Evolutionary conservation across 192 early-diverging fungal species (phyloP).

Genomic region (Backusella circina): DNA sequence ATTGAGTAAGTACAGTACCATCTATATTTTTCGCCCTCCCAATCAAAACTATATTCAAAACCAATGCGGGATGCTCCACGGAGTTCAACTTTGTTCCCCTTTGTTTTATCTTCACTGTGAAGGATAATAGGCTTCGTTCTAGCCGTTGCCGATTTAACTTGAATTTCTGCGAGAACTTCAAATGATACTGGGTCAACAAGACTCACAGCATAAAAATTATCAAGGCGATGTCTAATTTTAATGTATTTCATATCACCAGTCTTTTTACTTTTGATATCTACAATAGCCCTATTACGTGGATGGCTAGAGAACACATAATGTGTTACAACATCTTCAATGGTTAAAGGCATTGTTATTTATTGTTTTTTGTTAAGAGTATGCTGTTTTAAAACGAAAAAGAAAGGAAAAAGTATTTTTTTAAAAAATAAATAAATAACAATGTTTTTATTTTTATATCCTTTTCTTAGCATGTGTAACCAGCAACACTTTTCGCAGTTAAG

Average conservation of each 20-base stretch:
- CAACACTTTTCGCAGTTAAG: not conserved
- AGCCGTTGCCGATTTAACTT: conserved; percentile 4
- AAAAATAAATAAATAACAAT: not conserved
- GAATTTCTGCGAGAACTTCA: conserved; percentile 15
- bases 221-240: conserved; percentile 17
- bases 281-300: conserved; percentile 16
- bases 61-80: conserved; percentile 12
- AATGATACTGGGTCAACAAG: conserved; percentile 17
- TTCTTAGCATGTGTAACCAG: not conserved
- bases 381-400: not conserved
- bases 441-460: not conserved
- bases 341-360: not conserved
- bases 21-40: conserved; percentile 17
- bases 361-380: not conserved
- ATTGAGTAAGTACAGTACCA: conserved; percentile 15
- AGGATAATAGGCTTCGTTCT: conserved; percentile 12
- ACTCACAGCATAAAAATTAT: conserved; percentile 20
- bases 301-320: conserved; percentile 11
- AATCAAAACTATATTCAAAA: conserved; percentile 21
- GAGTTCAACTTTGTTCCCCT: not conserved
- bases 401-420: not conserved
- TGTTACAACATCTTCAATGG: conserved; percentile 8
- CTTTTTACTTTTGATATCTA: conserved; percentile 21
- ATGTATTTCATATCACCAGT: conserved; percentile 11
- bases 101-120: conserved; percentile 2